phyloP scores from a whole-genome alignment of 2,329 filamentous ascomycete genomes.

The Botryotinia calthae region DNA sequence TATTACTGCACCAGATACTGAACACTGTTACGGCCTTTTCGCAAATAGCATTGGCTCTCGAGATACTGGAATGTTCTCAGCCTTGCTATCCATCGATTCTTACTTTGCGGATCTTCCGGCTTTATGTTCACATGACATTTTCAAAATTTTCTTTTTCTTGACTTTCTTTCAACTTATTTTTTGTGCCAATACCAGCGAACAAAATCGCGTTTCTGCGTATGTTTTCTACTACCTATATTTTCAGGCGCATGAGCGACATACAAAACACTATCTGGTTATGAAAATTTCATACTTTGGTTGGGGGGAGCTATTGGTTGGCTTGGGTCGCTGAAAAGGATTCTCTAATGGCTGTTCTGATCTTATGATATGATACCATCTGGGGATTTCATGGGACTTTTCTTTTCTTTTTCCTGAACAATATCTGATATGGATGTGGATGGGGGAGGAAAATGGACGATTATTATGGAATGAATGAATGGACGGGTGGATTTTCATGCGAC shows the following conservation, averaged over 20 bases:
- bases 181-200: slow-evolving; percentile 6
- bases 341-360: slow-evolving; percentile 11
- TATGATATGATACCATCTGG: slow-evolving; percentile 12
- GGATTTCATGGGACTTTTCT: neutral
- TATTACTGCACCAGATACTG: slow-evolving; percentile 27
- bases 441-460: slow-evolving; percentile 2
- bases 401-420: slow-evolving; percentile 6
- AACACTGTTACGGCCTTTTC: slow-evolving; percentile 20
- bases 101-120: neutral
- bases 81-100: slow-evolving; percentile 2
- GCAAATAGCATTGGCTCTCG: slow-evolving; percentile 22
- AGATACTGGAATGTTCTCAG: slow-evolving; percentile 39
- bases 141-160: neutral
- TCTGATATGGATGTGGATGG: slow-evolving; percentile 1
- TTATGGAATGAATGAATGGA: slow-evolving; percentile 8
- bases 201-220: slow-evolving; percentile 7
- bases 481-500: slow-evolving; percentile 7
- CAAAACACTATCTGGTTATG: slow-evolving; percentile 10
- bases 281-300: slow-evolving; percentile 6
- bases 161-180: slow-evolving; percentile 16
- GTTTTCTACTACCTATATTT: slow-evolving; percentile 11
- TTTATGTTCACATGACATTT: slow-evolving; percentile 7
- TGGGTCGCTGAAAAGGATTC: neutral
- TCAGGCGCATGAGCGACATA: slow-evolving; percentile 7
- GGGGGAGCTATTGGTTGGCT: slow-evolving; percentile 5